These are phyloP conservation scores for Hortaea sp. DNA, from an alignment of 2,329 filamentous ascomycete species.

Conservation along the genomic window DNA sequence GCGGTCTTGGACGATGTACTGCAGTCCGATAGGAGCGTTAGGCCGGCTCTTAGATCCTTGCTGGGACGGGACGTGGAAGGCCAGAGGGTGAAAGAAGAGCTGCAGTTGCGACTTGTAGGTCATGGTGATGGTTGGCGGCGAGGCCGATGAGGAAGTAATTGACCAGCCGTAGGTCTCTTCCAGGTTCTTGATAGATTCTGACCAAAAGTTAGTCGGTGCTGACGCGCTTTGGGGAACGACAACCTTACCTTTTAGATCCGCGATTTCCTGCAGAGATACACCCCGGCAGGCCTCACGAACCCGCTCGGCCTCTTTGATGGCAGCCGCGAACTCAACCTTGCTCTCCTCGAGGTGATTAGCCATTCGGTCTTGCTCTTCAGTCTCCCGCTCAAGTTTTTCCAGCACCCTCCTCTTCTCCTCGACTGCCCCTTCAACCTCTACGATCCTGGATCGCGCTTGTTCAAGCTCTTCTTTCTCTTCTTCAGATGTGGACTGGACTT, in stretches of 20 bases:
- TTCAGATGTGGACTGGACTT: conserved; percentile 64
- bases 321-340: conserved; percentile 59
- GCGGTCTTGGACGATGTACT: conserved; percentile 54
- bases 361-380: conserved; percentile 55
- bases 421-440: conserved; percentile 56
- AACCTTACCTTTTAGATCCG: conserved; percentile 59
- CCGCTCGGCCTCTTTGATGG: conserved; percentile 74
- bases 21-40: conserved; percentile 55
- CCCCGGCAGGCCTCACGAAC: conserved; percentile 80
- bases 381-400: conserved; percentile 54
- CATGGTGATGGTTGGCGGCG: conserved; percentile 58
- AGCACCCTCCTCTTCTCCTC: conserved; percentile 59
- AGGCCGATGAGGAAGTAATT: conserved; percentile 50
- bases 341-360: conserved; percentile 54
- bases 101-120: conserved; percentile 63
- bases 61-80: conserved; percentile 36
- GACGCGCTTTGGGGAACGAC: not conserved
- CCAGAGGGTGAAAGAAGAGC: conserved; percentile 57
- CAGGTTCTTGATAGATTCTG: conserved; percentile 51
- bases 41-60: conserved; percentile 2
- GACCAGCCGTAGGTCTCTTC: conserved; percentile 62
- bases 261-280: conserved; percentile 77
- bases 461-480: conserved; percentile 74
- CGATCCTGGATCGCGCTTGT: conserved; percentile 59
- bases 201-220: conserved; percentile 24